Base-by-base conservation (phyloP, 1,284 basidiomycete species). In the Tilletia caries region DNA sequence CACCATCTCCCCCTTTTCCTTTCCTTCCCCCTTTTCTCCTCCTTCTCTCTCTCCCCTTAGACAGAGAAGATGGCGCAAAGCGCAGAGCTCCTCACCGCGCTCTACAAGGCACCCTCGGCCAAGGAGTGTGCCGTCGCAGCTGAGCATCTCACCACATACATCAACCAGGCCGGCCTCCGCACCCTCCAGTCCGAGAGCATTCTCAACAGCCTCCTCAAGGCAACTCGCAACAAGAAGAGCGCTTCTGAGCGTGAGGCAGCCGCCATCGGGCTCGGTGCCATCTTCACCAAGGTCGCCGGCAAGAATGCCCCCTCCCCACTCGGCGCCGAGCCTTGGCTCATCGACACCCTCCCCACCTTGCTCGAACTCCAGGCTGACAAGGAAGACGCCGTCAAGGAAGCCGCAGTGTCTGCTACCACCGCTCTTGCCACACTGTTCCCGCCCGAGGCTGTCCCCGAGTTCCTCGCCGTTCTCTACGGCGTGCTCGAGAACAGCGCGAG, bases 301-400 rank as follows among this genome's bases (percentile, higher is more conserved):
- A 81, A 81, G 74, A 82, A 84, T 54, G 77, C 84, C 90, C 93
- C 82, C 89, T 91, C 78, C 68, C 83, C 79, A 41, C 83, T 75
- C 48, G 88, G 94, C 43, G 86, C 87, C 65, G 92, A 90, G 70
- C 93, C 93, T n/a, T 86, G 93, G 73, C 87, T 97, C 41, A 86
- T 97, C 23, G 87, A 90, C 3, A 90, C 90, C 27, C 88, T 98
- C 64, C 88, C 92, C 13, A 83, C 89, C 66, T 85, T 98, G 60
- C 90, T 93, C 81, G 92, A 93, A 74, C 87, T 95, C 62, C 91
- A 92, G 83, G 91, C 92, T 87, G 95, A 98, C 85, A 97, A 97
- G 85, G 93, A 93, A 71, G 92, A 95, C 73, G 92, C 95, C 50
- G 93, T 97, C 68, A 89, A 92, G 72, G 85, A 86, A 65, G 93